Base-by-base conservation (phyloP, 306 rosid genomes). In the Urtica urens region DNA sequence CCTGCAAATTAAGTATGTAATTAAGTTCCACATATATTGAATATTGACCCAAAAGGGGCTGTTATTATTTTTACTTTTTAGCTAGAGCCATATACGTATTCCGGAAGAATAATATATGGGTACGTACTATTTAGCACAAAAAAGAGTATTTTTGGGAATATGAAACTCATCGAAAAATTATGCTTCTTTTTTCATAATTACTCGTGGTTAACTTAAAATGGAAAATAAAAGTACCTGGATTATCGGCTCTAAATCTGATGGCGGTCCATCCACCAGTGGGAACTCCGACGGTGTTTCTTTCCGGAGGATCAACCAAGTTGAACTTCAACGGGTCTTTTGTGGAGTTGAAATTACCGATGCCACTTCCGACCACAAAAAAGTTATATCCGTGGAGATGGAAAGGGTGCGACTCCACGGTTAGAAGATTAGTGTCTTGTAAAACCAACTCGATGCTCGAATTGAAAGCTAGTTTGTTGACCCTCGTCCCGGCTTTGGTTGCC, bases 241-340 rank as follows among this genome's bases (percentile, higher is more conserved):
- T 68, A 20, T 68, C 74, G 29, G 74, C 65, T 35, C 57, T 51
- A 51, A 68, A 68, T 33, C 69, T 44, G 33, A 56, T 62, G 27
- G 69, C 74, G 14, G 51, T 25, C 74, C 74, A 68, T 35, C 74
- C 74, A 1, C 74, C 69, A 0, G 74, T 68, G 28, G 69, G 74
- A 23, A 68, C 69, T 20, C 61, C 74, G 21, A 68, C 42, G 8
- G 74, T 62, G 31, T 68, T 68, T 57, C 74, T 68, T 24, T 68
- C 65, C 0, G 58, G 31, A 23, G 69, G 69, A 38, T 68, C 74
- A 20, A 62, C 57, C 53, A 68, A 46, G 23, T 68, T 57, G 23
- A 21, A 68, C 46, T 51, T 62, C 16, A 61, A 41, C 0, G 57
- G 49, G 54, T 68, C 69, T 12, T 51, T 51, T 2, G 31, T 45